phyloP scores from a whole-genome alignment of 768 basidiomycete genomes.

The Serendipita indica region DNA sequence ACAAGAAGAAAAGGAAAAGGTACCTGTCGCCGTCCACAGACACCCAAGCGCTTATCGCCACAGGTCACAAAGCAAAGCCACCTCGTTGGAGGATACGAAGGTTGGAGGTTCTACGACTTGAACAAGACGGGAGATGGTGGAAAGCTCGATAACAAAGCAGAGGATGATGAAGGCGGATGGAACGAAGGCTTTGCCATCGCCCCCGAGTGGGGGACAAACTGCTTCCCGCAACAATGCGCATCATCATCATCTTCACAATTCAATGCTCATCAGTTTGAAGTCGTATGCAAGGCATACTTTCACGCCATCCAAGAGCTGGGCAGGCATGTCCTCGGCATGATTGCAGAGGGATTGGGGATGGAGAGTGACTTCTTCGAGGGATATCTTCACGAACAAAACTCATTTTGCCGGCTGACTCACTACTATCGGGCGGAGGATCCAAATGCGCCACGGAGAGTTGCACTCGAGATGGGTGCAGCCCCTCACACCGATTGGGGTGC shows the following conservation, averaged over 20 bases:
- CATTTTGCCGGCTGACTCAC: slow-evolving; percentile 6
- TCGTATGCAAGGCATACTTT: slow-evolving; percentile 1
- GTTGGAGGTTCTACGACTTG: slow-evolving; percentile 1
- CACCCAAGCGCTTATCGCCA: neutral
- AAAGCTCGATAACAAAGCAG: neutral
- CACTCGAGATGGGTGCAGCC: neutral
- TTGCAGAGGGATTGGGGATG: neutral
- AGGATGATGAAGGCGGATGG: neutral
- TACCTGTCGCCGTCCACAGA: neutral
- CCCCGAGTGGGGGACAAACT: slow-evolving; percentile 8
- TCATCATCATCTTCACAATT: neutral
- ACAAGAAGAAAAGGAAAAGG: slow-evolving; percentile 1
- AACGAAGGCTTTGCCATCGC: slow-evolving; percentile 8
- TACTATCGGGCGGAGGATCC: neutral
- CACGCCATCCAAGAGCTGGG: slow-evolving; percentile 7
- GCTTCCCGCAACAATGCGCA: neutral
- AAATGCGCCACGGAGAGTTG: neutral
- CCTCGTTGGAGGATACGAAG: slow-evolving; percentile 8
- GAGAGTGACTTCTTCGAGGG: slow-evolving; percentile 4
- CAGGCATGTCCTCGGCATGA: neutral
- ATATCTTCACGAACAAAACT: slow-evolving; percentile 2
- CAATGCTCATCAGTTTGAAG: neutral
- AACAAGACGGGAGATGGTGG: slow-evolving; percentile 8
- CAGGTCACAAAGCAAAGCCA: slow-evolving; percentile 6
- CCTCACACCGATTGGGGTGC: slow-evolving; percentile 7